Conservation (phyloP, 192 early-diverging fungal genomes). For the Ramicandelaber brevisporus region DNA sequence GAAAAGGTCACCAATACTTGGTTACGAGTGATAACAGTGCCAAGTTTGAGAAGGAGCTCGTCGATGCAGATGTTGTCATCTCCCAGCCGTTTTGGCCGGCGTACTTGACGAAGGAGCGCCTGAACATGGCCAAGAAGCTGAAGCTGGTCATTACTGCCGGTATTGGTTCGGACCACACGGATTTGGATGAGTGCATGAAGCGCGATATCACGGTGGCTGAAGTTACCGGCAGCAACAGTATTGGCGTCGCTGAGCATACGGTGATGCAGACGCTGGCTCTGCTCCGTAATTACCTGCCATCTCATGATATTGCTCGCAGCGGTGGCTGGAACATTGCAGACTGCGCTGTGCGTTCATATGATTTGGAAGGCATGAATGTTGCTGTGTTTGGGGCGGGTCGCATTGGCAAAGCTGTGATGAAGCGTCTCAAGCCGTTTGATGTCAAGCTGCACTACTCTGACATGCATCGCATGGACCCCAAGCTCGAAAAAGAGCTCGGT, state of each 20-base stretch:
- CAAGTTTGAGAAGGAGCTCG: constrained; percentile 6
- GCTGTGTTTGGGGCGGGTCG: constrained; percentile 4
- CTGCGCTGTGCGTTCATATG: constrained; percentile 1
- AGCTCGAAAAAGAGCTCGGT: too few relatives aligned
- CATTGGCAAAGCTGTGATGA: constrained; percentile 5
- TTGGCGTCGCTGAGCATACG: too few relatives aligned
- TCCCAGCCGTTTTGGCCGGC: constrained; percentile 4
- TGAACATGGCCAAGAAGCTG: constrained; percentile 6
- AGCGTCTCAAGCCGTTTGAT: constrained; percentile 5
- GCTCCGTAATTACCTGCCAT: too few relatives aligned
- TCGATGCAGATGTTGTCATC: constrained; percentile 5
- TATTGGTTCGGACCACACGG: constrained; percentile 5
- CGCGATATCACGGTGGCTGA: constrained; percentile 2
- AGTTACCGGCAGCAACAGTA: constrained; percentile 5
- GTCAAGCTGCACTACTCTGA: too few relatives aligned
- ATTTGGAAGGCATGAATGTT: constrained; percentile 4
- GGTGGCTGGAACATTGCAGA: constrained; percentile 5
- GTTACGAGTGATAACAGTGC: too few relatives aligned
- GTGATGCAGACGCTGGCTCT: too few relatives aligned
- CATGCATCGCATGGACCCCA: too few relatives aligned
- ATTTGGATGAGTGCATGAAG: background rate
- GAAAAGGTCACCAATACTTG: too few relatives aligned
- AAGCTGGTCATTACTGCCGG: constrained; percentile 5
- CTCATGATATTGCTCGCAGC: constrained; percentile 1
- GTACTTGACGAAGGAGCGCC: constrained; percentile 4